Evolutionary conservation across 306 rosid genomes (phyloP).

Genomic region (Inga oerstediana): DNA sequence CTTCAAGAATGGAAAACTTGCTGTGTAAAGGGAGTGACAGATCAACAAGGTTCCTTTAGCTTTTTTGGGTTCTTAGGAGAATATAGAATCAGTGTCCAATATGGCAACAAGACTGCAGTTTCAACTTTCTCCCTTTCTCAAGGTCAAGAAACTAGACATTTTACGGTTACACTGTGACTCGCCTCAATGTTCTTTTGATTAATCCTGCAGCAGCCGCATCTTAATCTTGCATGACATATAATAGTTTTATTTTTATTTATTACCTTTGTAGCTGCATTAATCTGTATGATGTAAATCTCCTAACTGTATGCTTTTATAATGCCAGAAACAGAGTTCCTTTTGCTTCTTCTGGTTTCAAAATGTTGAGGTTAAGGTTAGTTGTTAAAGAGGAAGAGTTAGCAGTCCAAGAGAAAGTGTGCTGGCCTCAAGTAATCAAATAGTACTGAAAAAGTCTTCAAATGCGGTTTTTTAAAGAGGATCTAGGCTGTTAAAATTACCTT

Average conservation of each 20-base stretch:
- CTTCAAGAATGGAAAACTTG: conserved; percentile 73
- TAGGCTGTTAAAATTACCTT: too few relatives aligned
- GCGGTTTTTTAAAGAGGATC: neutral
- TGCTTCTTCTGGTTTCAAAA: neutral
- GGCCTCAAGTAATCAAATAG: conserved; percentile 9
- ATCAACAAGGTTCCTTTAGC: conserved; percentile 72
- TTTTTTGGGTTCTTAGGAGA: conserved; percentile 88
- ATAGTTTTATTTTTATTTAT: neutral
- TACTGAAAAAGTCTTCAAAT: neutral
- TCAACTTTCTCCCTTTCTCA: conserved; percentile 63
- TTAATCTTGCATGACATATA: neutral
- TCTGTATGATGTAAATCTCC: neutral
- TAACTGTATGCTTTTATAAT: neutral
- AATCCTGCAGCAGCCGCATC: neutral
- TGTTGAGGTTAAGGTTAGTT: neutral
- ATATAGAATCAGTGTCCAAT: conserved; percentile 46
- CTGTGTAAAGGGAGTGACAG: conserved; percentile 50
- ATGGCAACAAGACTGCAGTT: conserved; percentile 45
- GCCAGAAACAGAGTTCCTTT: neutral
- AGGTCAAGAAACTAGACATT: conserved; percentile 76
- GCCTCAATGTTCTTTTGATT: neutral
- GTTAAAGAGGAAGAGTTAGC: neutral
- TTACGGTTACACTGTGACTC: conserved; percentile 51
- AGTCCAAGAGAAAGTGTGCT: neutral
- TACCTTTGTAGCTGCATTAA: neutral